Conservation (phyloP, 2,329 filamentous ascomycete species). For the Westerdykella aurantiaca region DNA sequence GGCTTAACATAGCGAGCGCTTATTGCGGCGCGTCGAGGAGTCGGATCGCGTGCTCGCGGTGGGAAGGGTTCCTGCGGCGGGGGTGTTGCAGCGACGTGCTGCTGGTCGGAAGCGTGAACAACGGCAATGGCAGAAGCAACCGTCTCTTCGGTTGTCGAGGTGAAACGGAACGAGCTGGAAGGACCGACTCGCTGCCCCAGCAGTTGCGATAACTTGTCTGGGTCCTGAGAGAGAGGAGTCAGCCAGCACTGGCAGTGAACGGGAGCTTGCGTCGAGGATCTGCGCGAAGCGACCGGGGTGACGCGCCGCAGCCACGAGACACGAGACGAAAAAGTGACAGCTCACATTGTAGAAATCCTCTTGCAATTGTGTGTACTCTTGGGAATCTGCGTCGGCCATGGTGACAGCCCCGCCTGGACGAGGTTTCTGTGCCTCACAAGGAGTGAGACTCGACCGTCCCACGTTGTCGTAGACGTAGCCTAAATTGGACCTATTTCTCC, state of each 20-base stretch:
- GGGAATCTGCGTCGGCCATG: constrained; percentile 25
- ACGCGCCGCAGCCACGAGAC: constrained; percentile 10
- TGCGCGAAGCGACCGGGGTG: constrained; percentile 20
- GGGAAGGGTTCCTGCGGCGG: constrained; percentile 13
- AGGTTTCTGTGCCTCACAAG: not conserved
- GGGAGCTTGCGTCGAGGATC: constrained; percentile 15
- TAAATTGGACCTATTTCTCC: not conserved
- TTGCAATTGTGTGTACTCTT: constrained; percentile 22
- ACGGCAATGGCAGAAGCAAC: constrained; percentile 7
- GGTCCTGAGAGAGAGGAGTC: constrained; percentile 25
- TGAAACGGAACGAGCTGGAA: constrained; percentile 18
- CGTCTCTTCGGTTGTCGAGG: constrained; percentile 18
- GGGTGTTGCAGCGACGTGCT: constrained; percentile 5
- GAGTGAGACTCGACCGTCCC: not conserved
- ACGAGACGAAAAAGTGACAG: constrained; percentile 11
- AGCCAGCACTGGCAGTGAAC: constrained; percentile 10
- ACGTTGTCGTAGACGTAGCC: not conserved
- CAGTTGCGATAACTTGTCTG: constrained; percentile 33
- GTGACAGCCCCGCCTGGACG: constrained; percentile 2
- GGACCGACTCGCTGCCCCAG: constrained; percentile 31
- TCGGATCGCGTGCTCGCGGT: constrained; percentile 3
- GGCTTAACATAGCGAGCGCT: constrained; percentile 26
- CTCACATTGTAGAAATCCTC: constrained; percentile 33
- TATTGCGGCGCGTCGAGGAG: constrained; percentile 25
- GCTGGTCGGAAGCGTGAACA: constrained; percentile 8